Conservation (phyloP, 257 asterid genomes). For the Haberlea rhodopensis region DNA sequence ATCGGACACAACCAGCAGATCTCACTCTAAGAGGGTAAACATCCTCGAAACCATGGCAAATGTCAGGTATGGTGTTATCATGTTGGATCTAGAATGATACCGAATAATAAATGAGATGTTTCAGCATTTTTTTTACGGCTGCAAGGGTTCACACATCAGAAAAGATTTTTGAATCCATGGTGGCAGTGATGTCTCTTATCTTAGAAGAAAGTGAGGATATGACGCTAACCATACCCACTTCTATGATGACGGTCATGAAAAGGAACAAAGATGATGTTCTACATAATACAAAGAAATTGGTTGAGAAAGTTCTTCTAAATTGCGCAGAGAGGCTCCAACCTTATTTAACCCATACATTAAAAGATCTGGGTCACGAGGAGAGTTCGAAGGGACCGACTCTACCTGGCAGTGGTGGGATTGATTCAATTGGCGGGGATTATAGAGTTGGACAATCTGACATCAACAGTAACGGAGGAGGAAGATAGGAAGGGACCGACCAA, state of each 20-base stretch:
- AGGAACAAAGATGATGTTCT: constrained; percentile 61
- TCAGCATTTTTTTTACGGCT: constrained; percentile 64
- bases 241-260: constrained; percentile 60
- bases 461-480: too few relatives aligned
- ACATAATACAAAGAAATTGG: constrained; percentile 67
- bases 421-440: too few relatives aligned
- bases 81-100: constrained; percentile 91
- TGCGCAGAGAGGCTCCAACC: constrained; percentile 79
- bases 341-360: constrained; percentile 54
- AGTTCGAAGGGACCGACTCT: too few relatives aligned
- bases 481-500: too few relatives aligned
- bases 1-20: constrained; percentile 74
- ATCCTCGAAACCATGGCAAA: too few relatives aligned
- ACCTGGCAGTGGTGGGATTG: too few relatives aligned
- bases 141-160: constrained; percentile 68
- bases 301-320: constrained; percentile 71
- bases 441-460: too few relatives aligned
- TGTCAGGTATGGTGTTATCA: too few relatives aligned
- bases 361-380: too few relatives aligned
- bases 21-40: constrained; percentile 85
- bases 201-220: too few relatives aligned
- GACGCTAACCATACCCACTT: constrained; percentile 57
- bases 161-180: constrained; percentile 70
- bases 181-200: constrained; percentile 86
- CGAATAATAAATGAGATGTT: constrained; percentile 81